These are phyloP conservation scores for Sarocladiaceae sp. DNA, from an alignment of 2,329 filamentous ascomycete species.

Conservation along the genomic window DNA sequence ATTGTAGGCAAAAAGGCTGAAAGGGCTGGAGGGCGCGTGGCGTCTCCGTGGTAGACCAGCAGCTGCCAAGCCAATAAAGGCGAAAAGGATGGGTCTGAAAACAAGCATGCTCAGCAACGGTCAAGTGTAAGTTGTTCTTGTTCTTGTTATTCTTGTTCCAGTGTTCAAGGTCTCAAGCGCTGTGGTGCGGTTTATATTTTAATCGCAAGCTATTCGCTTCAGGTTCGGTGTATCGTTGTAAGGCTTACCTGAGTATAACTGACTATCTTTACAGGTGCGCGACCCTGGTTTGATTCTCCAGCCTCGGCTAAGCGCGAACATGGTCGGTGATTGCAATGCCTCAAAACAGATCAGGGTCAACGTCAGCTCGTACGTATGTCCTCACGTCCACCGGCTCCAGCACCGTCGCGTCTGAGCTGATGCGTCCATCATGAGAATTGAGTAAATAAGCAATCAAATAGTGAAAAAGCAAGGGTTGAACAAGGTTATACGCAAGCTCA, in stretches of 20 bases:
- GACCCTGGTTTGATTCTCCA: not conserved
- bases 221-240: no score
- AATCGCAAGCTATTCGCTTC: no score
- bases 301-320: not conserved
- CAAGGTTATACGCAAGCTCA: not conserved
- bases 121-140: no score
- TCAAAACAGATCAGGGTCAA: not conserved
- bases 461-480: not conserved
- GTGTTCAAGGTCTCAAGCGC: no score
- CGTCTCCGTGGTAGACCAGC: not conserved
- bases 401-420: not conserved
- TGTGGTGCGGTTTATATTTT: no score
- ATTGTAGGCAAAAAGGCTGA: not conserved
- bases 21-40: not conserved
- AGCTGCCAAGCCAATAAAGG: not conserved
- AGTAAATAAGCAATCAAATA: not conserved
- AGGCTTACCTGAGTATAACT: no score
- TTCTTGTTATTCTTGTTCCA: no score
- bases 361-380: not conserved
- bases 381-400: not conserved
- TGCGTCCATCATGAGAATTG: not conserved
- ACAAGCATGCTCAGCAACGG: not conserved
- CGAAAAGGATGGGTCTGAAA: not conserved
- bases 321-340: not conserved
- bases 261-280: not conserved